These are phyloP conservation scores for Hydnomerulius pinastri DNA, from an alignment of 768 basidiomycete species.

Conservation along the genomic window DNA sequence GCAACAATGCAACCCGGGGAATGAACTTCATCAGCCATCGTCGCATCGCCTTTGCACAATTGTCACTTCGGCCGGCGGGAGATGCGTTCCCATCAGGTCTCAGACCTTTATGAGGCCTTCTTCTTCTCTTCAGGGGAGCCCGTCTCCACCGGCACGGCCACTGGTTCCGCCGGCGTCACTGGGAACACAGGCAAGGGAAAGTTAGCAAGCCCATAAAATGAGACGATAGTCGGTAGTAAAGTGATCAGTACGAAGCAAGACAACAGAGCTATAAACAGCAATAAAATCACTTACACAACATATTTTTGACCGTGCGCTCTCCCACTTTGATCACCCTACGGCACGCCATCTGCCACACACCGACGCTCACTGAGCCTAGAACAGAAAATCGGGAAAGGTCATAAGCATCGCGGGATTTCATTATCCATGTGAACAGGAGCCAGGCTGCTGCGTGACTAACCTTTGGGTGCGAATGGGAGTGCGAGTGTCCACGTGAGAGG, in stretches of 20 bases:
- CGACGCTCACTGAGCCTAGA: slow-evolving; percentile 88
- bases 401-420: neutral
- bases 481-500: slow-evolving; percentile 86
- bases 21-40: neutral
- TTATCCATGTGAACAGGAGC: neutral
- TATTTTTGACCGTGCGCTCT: slow-evolving; percentile 70
- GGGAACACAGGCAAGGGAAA: neutral
- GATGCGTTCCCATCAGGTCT: neutral
- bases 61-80: slow-evolving; percentile 4
- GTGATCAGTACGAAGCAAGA: neutral
- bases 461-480: slow-evolving; percentile 88
- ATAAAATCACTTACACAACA: slow-evolving; percentile 41
- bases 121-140: slow-evolving; percentile 9
- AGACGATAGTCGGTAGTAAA: neutral
- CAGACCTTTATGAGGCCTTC: slow-evolving; percentile 16
- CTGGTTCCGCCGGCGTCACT: slow-evolving; percentile 25
- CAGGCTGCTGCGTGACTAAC: slow-evolving; percentile 44
- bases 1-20: neutral
- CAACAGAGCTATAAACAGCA: slow-evolving; percentile 4
- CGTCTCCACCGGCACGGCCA: slow-evolving; percentile 16
- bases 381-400: neutral
- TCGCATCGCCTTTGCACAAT: neutral
- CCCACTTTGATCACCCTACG: slow-evolving; percentile 78
- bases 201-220: neutral
- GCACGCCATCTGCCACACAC: slow-evolving; percentile 95